These are phyloP conservation scores for Monsonia emarginata DNA, from an alignment of 441 rosid species.

Conservation along the genomic window DNA sequence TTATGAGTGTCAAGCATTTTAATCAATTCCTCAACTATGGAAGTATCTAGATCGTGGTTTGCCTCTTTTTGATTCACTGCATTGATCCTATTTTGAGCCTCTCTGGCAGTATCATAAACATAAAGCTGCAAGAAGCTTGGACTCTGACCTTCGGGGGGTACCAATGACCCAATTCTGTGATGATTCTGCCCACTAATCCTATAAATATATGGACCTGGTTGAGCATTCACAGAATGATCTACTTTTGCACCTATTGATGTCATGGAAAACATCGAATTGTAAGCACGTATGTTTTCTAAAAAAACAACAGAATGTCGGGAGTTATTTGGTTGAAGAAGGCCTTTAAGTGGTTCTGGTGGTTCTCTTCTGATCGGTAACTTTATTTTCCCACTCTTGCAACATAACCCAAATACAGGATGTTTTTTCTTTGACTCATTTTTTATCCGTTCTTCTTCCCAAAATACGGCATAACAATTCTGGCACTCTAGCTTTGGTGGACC, in stretches of 20 bases:
- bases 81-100: not conserved
- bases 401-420: no score
- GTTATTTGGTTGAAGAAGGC: no score
- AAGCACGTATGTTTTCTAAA: no score
- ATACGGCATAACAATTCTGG: no score
- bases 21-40: not conserved
- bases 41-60: not conserved
- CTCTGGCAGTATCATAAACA: not conserved
- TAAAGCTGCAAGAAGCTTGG: not conserved
- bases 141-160: not conserved
- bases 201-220: not conserved
- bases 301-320: no score
- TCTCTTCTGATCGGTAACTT: no score
- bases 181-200: not conserved
- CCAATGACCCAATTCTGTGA: not conserved
- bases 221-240: not conserved
- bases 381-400: no score
- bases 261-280: not conserved
- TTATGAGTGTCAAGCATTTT: not conserved
- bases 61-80: not conserved
- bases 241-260: not conserved
- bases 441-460: no score
- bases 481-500: no score
- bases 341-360: no score
- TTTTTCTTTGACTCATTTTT: no score